Conservation (phyloP, 495 filamentous ascomycete species). For the Penicillium daleae region DNA sequence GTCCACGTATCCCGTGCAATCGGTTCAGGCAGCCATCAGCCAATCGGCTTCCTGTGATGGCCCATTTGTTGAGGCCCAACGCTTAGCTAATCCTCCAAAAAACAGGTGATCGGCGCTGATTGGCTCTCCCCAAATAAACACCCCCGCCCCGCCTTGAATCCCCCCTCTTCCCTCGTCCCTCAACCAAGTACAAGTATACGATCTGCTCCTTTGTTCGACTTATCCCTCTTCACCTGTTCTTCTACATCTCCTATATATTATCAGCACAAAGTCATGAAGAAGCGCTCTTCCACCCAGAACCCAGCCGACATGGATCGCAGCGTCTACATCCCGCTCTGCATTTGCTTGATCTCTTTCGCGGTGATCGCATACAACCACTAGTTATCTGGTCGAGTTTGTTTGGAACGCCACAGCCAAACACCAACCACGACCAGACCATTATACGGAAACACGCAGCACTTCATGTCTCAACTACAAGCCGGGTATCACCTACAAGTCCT, state of each 20-base stretch:
- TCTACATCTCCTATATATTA: background rate
- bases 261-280: conserved; percentile 23
- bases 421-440: conserved; percentile 6
- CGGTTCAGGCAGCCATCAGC: background rate
- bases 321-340: conserved; percentile 48
- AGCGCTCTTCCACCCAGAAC: conserved; percentile 20
- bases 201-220: background rate
- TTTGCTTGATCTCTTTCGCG: conserved; percentile 50
- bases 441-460: background rate
- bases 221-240: background rate
- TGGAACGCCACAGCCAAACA: background rate
- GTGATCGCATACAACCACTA: conserved; percentile 47
- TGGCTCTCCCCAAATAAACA: conserved; percentile 13
- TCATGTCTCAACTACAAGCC: background rate
- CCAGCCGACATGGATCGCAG: conserved; percentile 42
- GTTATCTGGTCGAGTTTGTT: conserved; percentile 17
- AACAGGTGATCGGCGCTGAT: background rate
- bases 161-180: conserved; percentile 2
- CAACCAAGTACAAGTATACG: conserved; percentile 3
- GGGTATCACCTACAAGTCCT: background rate
- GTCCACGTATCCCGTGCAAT: conserved; percentile 7
- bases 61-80: conserved; percentile 27
- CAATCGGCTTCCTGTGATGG: conserved; percentile 11
- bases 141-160: conserved; percentile 1
- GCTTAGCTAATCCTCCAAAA: conserved; percentile 11